Conservation (phyloP, 108 stramenopile genomes). For the Conticribra guillardii region DNA sequence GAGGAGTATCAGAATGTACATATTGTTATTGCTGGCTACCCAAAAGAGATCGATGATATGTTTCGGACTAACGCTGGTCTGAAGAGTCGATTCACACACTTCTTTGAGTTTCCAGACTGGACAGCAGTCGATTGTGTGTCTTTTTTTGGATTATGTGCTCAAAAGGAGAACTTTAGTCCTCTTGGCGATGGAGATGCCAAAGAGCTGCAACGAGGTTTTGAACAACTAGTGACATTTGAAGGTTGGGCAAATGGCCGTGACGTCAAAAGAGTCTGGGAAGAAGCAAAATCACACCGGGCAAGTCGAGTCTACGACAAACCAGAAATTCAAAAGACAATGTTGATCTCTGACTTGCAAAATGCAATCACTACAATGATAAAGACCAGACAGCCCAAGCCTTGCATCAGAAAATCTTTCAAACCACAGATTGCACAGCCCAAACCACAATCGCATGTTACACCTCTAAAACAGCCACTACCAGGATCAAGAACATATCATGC, state of each 20-base stretch:
- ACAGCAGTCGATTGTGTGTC: conserved; percentile 33
- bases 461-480: neutral
- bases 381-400: neutral
- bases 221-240: conserved; percentile 12
- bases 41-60: conserved; percentile 55
- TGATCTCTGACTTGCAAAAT: neutral
- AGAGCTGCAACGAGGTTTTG: conserved; percentile 14
- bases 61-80: conserved; percentile 54
- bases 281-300: conserved; percentile 17
- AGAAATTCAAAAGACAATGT: conserved; percentile 1
- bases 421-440: neutral
- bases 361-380: neutral
- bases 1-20: conserved; percentile 43
- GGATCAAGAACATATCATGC: no score
- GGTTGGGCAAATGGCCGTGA: conserved; percentile 13
- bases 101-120: conserved; percentile 52
- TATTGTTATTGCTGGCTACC: conserved; percentile 61
- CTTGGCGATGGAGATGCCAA: neutral
- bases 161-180: neutral
- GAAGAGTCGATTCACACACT: conserved; percentile 51
- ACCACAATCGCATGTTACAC: neutral
- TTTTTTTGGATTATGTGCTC: conserved; percentile 17
- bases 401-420: neutral
- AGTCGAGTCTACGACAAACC: conserved; percentile 2
- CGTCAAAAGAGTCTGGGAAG: conserved; percentile 27